Conservation (phyloP, 768 basidiomycete species). For the Leccinum barrowsii region DNA sequence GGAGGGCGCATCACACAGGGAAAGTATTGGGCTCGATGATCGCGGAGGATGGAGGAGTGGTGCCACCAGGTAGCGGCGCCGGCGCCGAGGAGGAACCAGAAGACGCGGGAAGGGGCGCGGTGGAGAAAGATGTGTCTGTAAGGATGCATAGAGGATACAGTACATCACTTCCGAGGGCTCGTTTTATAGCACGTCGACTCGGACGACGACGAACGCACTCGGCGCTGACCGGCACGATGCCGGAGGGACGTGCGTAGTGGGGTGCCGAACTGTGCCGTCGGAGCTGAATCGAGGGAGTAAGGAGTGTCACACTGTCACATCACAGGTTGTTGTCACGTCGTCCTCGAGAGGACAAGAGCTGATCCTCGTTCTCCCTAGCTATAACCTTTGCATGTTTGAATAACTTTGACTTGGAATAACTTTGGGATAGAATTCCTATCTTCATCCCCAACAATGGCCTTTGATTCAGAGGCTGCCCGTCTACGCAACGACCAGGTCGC, state of each 20-base stretch:
- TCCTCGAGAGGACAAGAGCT: conserved; percentile 3
- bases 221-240: conserved; percentile 20
- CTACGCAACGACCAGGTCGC: conserved; percentile 24
- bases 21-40: conserved; percentile 34
- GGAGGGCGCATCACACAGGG: conserved; percentile 27
- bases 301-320: neutral
- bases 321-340: conserved; percentile 20
- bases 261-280: conserved; percentile 14
- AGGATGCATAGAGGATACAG: conserved; percentile 17
- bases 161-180: neutral
- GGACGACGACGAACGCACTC: conserved; percentile 21
- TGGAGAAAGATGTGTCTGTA: conserved; percentile 22
- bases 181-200: conserved; percentile 13
- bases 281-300: conserved; percentile 6
- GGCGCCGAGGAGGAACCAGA: conserved; percentile 71
- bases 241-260: conserved; percentile 5
- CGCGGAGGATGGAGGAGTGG: conserved; percentile 42
- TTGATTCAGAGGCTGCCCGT: conserved; percentile 29
- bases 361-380: conserved; percentile 17
- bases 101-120: conserved; percentile 50
- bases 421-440: neutral
- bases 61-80: conserved; percentile 35
- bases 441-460: conserved; percentile 20
- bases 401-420: neutral
- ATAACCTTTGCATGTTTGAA: neutral